Percentiles rank a stretch among this genome's conserved stretches.
phyloP scores from a whole-genome alignment of 306 rosid genomes.

The Nissolia schottii region DNA sequence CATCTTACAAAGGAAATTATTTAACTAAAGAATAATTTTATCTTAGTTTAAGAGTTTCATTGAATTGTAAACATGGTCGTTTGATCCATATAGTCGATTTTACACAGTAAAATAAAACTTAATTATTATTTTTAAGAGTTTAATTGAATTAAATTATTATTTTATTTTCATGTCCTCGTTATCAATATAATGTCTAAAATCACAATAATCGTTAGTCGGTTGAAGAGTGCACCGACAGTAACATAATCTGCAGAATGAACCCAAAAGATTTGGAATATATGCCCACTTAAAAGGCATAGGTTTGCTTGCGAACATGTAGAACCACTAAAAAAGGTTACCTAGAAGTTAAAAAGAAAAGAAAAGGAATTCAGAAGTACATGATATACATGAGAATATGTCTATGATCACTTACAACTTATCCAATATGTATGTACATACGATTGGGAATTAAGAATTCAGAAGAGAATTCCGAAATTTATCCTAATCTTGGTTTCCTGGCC shows the following conservation, averaged over 20 bases:
- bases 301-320: background rate
- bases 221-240: slow-evolving; percentile 22
- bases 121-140: too few relatives aligned
- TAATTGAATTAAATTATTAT: background rate
- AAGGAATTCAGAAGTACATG: background rate
- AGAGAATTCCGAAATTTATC: background rate
- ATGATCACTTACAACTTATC: background rate
- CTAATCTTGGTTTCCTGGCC: background rate
- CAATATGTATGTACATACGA: background rate
- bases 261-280: background rate
- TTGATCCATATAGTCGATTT: too few relatives aligned
- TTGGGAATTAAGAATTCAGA: background rate
- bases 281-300: background rate
- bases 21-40: background rate
- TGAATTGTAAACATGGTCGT: too few relatives aligned
- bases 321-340: background rate
- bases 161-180: background rate
- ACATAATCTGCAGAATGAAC: background rate
- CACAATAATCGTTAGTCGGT: background rate
- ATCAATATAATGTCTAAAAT: background rate
- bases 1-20: background rate
- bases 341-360: background rate
- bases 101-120: too few relatives aligned
- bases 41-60: too few relatives aligned
- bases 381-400: background rate